A percentile compares a stretch with the other conserved stretches of the same genome.
Conservation (phyloP, 139 green algal genomes). For the Tetraselmis striata region DNA sequence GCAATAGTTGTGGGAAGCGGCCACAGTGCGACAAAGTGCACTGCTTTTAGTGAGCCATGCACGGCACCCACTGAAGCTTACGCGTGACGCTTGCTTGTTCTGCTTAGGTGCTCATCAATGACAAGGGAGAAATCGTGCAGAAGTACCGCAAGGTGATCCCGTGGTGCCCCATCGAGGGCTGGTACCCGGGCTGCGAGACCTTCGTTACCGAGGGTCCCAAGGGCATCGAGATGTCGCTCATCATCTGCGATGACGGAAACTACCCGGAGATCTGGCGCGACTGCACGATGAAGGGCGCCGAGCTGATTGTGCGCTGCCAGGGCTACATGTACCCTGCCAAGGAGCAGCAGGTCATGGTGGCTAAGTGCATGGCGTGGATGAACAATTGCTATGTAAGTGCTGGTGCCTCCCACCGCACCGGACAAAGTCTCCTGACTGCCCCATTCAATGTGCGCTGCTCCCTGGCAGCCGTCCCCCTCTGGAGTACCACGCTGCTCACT, state of each 20-base stretch:
- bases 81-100: not conserved
- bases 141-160: slow-evolving; percentile 36
- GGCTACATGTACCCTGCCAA: slow-evolving; percentile 59
- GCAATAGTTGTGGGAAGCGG: no score
- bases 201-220: slow-evolving; percentile 27
- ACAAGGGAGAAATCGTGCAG: slow-evolving; percentile 29
- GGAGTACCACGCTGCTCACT: no score
- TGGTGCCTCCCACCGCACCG: no score
- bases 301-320: slow-evolving; percentile 63
- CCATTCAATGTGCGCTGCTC: no score
- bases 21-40: no score
- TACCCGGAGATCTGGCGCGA: slow-evolving; percentile 52
- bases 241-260: slow-evolving; percentile 41
- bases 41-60: no score
- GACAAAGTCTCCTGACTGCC: no score
- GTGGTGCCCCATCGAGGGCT: slow-evolving; percentile 34
- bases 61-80: no score
- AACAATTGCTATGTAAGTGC: slow-evolving; percentile 19
- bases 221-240: slow-evolving; percentile 30
- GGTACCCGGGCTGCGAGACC: slow-evolving; percentile 24
- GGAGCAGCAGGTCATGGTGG: slow-evolving; percentile 53
- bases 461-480: no score
- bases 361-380: slow-evolving; percentile 25
- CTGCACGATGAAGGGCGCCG: slow-evolving; percentile 55
- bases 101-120: slow-evolving; percentile 26